phyloP scores from a whole-genome alignment of 768 basidiomycete genomes.

The Mycena pura region DNA sequence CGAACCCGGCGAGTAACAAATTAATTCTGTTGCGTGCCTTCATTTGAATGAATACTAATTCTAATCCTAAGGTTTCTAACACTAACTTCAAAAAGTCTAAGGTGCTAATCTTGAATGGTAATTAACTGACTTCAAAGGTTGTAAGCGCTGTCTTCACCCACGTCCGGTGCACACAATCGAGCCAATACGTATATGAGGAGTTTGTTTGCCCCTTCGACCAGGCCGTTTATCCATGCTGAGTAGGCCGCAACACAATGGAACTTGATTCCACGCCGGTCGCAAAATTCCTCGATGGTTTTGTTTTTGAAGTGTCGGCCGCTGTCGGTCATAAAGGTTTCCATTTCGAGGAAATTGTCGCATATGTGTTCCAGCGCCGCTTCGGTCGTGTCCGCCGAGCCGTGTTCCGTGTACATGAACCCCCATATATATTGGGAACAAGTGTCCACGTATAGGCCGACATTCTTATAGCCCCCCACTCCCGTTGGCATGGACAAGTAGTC shows the following conservation, averaged over 20 bases:
- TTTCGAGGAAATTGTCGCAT: constrained; percentile 5
- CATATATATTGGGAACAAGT: constrained; percentile 19
- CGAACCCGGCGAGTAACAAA: too few species aligned
- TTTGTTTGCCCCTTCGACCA: constrained; percentile 32
- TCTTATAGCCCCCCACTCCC: constrained; percentile 27
- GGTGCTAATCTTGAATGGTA: too few species aligned
- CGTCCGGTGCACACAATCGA: constrained; percentile 27
- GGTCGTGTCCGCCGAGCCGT: neutral
- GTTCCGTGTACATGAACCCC: constrained; percentile 24
- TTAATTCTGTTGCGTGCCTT: too few species aligned
- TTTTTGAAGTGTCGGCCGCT: constrained; percentile 34
- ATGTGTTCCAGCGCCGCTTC: constrained; percentile 25
- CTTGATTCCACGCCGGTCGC: constrained; percentile 13
- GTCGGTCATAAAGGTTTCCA: constrained; percentile 32
- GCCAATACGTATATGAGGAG: constrained; percentile 27
- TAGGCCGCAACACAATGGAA: constrained; percentile 25
- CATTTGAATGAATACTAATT: too few species aligned
- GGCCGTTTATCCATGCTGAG: constrained; percentile 36
- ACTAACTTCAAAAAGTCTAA: too few species aligned
- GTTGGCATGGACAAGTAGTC: constrained; percentile 23
- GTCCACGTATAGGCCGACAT: constrained; percentile 25
- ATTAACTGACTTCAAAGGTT: too few species aligned
- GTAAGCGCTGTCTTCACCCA: constrained; percentile 23
- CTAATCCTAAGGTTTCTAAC: too few species aligned
- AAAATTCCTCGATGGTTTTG: constrained; percentile 22